A percentile compares a stretch with the other conserved stretches of the same genome.
These are phyloP conservation scores for Talaromyces albobiverticillius DNA, from an alignment of 2,329 filamentous ascomycete genomes.

Conservation along the genomic window DNA sequence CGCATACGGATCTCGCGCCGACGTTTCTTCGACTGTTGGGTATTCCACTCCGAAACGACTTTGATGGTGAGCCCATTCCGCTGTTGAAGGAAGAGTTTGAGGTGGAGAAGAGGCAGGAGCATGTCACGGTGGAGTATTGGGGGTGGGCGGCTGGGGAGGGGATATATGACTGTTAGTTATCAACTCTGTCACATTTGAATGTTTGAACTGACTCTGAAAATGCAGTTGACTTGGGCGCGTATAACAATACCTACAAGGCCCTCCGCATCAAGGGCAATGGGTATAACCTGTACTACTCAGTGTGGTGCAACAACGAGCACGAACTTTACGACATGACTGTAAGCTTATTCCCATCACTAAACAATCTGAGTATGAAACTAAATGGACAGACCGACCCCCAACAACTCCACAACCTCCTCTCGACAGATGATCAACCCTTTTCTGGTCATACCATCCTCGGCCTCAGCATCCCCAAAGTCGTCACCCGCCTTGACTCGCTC, in stretches of 20 bases:
- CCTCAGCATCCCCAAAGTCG: conserved; percentile 19
- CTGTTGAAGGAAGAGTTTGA: conserved; percentile 27
- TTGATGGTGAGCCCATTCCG: conserved; percentile 56
- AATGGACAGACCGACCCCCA: conserved; percentile 30
- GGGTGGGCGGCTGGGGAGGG: conserved; percentile 35
- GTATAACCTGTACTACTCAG: conserved; percentile 64
- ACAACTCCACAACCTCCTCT: conserved; percentile 33
- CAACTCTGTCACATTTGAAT: no score
- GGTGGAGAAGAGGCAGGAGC: conserved; percentile 37
- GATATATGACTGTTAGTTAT: conserved; percentile 24
- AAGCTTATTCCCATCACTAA: background rate
- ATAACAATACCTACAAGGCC: conserved; percentile 61
- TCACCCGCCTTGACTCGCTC: conserved; percentile 31
- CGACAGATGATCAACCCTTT: background rate
- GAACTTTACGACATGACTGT: conserved; percentile 60
- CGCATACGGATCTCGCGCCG: conserved; percentile 63
- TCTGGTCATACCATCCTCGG: conserved; percentile 22
- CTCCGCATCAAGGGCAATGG: conserved; percentile 52
- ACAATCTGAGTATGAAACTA: no score
- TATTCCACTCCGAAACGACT: conserved; percentile 42
- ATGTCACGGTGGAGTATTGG: conserved; percentile 60
- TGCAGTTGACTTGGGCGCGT: conserved; percentile 19
- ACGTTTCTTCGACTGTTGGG: conserved; percentile 50
- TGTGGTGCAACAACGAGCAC: conserved; percentile 67
- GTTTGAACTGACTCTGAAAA: no score